Conservation (phyloP, 306 rosid genomes). For the Biancaea sappan region DNA sequence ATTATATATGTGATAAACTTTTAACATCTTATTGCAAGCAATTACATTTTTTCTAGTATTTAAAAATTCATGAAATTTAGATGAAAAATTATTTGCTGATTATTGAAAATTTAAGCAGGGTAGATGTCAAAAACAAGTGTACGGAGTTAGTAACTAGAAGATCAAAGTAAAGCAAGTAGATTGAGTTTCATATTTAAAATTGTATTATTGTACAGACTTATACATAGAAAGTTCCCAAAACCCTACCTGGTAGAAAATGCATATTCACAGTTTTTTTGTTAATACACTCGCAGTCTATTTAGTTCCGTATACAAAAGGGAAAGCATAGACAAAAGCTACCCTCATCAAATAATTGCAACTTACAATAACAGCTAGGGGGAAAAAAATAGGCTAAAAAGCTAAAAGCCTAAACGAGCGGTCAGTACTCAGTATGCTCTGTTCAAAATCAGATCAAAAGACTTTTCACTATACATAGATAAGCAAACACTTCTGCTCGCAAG, state of each 20-base stretch:
- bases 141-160: not conserved
- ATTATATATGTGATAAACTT: no score
- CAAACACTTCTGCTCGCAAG: slow-evolving; percentile 31
- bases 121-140: no score
- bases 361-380: not conserved
- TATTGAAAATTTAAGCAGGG: no score
- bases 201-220: not conserved
- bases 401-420: not conserved
- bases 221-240: not conserved
- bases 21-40: no score
- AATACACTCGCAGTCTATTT: not conserved
- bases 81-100: no score
- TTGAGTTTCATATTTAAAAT: no score
- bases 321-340: not conserved
- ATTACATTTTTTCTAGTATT: no score
- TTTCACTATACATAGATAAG: not conserved
- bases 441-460: not conserved
- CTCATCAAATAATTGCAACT: not conserved
- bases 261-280: no score
- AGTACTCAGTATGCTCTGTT: not conserved
- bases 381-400: not conserved
- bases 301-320: not conserved
- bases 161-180: not conserved
- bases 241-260: not conserved
- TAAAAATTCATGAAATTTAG: no score